Percentiles rank a stretch among this genome's conserved stretches.
Conservation (phyloP, 768 basidiomycete genomes). For the Imleria badia region DNA sequence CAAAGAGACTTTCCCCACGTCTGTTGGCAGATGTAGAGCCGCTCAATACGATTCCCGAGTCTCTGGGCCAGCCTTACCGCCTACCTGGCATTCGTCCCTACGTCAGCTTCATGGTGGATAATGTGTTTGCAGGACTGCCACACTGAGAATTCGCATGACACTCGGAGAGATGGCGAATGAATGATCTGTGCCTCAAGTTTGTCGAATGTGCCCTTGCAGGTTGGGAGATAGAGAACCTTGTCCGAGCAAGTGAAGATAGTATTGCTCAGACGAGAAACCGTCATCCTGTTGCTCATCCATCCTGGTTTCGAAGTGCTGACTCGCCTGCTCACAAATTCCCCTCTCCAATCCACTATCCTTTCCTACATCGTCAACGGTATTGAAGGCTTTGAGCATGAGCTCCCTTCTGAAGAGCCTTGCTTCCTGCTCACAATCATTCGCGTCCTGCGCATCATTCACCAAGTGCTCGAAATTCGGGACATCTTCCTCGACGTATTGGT, state of each 20-base stretch:
- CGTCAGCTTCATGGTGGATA: conserved; percentile 84
- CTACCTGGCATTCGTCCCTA: conserved; percentile 81
- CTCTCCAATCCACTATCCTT: conserved; percentile 71
- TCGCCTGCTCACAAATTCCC: conserved; percentile 69
- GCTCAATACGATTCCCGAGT: conserved; percentile 75
- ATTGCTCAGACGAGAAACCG: conserved; percentile 47
- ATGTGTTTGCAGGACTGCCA: conserved; percentile 77
- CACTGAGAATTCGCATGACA: conserved; percentile 71
- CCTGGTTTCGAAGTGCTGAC: conserved; percentile 88
- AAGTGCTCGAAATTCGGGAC: conserved; percentile 82
- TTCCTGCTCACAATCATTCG: conserved; percentile 77
- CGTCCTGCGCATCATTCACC: conserved; percentile 76
- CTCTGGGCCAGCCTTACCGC: conserved; percentile 77
- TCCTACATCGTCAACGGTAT: conserved; percentile 81
- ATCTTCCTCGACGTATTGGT: conserved; percentile 88
- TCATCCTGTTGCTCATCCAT: conserved; percentile 63
- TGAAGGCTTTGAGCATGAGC: conserved; percentile 68
- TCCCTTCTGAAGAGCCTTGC: conserved; percentile 67
- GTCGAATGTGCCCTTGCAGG: conserved; percentile 81
- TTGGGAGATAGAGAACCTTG: conserved; percentile 78
- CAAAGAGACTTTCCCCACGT: conserved; percentile 65
- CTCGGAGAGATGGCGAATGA: conserved; percentile 83
- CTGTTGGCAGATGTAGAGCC: conserved; percentile 58
- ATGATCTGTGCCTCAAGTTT: conserved; percentile 81
- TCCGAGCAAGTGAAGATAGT: conserved; percentile 57